phyloP scores from a whole-genome alignment of 1,284 basidiomycete genomes.

The Taiwanofungus camphoratus region DNA sequence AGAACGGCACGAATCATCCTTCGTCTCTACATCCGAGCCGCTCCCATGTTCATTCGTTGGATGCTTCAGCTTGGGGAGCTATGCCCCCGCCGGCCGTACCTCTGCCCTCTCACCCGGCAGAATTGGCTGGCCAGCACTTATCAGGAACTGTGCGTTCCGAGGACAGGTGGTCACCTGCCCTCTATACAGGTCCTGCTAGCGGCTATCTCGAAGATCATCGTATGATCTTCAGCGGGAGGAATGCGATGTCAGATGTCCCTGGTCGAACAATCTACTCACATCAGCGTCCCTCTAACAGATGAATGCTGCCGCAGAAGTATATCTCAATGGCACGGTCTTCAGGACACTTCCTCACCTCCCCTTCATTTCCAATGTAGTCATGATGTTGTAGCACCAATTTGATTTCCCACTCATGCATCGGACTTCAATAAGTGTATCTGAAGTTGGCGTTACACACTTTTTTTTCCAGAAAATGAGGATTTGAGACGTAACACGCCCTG shows the following conservation, averaged over 20 bases:
- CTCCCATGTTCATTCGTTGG: background rate
- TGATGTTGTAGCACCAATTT: no score
- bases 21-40: background rate
- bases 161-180: conserved; percentile 9
- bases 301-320: background rate
- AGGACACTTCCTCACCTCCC: no score
- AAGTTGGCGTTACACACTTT: no score
- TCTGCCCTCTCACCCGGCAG: background rate
- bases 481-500: no score
- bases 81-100: conserved; percentile 1
- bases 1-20: conserved; percentile 4
- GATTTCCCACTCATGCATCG: no score
- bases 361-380: no score
- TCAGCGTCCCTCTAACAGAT: conserved; percentile 11
- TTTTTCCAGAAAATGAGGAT: no score
- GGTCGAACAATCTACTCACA: conserved; percentile 30
- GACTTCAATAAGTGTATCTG: no score
- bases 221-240: conserved; percentile 15
- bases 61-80: background rate
- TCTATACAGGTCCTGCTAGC: conserved; percentile 21
- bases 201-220: conserved; percentile 20
- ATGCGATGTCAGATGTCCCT: conserved; percentile 21
- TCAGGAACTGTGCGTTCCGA: conserved; percentile 4
- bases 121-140: conserved; percentile 1
- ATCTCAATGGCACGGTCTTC: no score